These are phyloP conservation scores for Chytriomyces sp. DNA, from an alignment of 192 early-diverging fungal genomes.

Conservation along the genomic window DNA sequence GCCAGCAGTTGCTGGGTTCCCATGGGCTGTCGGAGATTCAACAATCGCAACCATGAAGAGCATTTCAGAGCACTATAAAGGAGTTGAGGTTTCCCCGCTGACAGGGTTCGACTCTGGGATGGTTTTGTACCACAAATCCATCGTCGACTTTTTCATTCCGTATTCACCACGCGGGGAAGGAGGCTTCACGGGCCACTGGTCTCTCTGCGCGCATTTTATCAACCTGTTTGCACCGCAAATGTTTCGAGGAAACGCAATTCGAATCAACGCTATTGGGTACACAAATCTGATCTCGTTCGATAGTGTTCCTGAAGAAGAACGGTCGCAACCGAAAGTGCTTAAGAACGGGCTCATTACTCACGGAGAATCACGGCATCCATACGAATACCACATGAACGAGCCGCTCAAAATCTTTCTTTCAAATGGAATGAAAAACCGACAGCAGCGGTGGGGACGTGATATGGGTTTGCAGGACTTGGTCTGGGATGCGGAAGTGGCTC, in stretches of 20 bases:
- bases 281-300: constrained; percentile 38
- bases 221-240: constrained; percentile 34
- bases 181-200: constrained; percentile 41
- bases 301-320: constrained; percentile 31
- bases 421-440: constrained; percentile 25
- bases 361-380: constrained; percentile 41
- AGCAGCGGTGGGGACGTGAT: constrained; percentile 36
- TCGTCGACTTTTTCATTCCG: constrained; percentile 45
- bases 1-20: constrained; percentile 39
- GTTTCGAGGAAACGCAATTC: constrained; percentile 24
- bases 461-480: constrained; percentile 27
- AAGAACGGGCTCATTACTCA: constrained; percentile 33
- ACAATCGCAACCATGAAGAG: constrained; percentile 23
- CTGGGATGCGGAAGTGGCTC: constrained; percentile 22
- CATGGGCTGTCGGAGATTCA: constrained; percentile 41
- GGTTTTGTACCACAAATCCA: constrained; percentile 40
- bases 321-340: constrained; percentile 5
- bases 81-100: constrained; percentile 34
- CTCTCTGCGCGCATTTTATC: constrained; percentile 42
- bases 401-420: constrained; percentile 34
- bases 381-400: constrained; percentile 44
- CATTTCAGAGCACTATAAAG: constrained; percentile 25
- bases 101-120: constrained; percentile 45
- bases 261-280: constrained; percentile 38
- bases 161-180: constrained; percentile 42